Evolutionary conservation across 129 eudicot species (phyloP).

Genomic region (Artemisia argyi): DNA sequence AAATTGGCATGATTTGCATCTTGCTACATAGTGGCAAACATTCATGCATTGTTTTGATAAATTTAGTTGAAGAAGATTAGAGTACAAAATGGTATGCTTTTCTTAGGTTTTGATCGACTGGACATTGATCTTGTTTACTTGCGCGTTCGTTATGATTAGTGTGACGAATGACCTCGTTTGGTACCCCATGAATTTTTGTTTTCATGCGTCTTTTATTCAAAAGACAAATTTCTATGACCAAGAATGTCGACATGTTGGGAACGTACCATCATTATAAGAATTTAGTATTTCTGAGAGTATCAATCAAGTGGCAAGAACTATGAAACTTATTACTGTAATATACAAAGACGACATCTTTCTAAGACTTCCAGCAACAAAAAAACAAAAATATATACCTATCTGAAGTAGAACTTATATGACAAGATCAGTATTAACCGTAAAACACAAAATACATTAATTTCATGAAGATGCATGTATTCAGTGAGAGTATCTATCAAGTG

Average conservation of each 20-base stretch:
- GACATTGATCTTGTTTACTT: slow-evolving; percentile 11
- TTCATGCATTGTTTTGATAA: slow-evolving; percentile 31
- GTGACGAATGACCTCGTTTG: slow-evolving; percentile 20
- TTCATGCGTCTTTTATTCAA: slow-evolving; percentile 19
- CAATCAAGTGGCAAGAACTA: not conserved
- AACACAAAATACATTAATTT: not conserved
- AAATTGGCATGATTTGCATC: slow-evolving; percentile 14
- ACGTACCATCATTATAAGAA: not conserved
- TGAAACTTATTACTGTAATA: too few species aligned
- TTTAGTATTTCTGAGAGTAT: not conserved
- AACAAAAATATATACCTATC: too few species aligned
- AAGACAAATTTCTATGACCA: slow-evolving; percentile 15
- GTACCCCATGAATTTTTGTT: slow-evolving; percentile 23
- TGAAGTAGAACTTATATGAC: not conserved
- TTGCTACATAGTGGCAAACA: slow-evolving; percentile 28
- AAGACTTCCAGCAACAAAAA: too few species aligned
- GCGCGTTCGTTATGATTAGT: slow-evolving; percentile 21
- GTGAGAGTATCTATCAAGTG: slow-evolving; percentile 29
- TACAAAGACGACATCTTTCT: too few species aligned
- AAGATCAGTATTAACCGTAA: not conserved
- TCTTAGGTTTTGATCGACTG: not conserved
- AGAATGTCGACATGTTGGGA: slow-evolving; percentile 18
- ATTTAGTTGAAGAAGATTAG: not conserved
- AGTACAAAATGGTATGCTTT: slow-evolving; percentile 5
- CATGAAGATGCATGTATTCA: slow-evolving; percentile 17